Evolutionary conservation across 1,284 basidiomycete species (phyloP), one percentile per base, ranked within the genome.

Genomic region (Boletus holoroseus): DNA sequence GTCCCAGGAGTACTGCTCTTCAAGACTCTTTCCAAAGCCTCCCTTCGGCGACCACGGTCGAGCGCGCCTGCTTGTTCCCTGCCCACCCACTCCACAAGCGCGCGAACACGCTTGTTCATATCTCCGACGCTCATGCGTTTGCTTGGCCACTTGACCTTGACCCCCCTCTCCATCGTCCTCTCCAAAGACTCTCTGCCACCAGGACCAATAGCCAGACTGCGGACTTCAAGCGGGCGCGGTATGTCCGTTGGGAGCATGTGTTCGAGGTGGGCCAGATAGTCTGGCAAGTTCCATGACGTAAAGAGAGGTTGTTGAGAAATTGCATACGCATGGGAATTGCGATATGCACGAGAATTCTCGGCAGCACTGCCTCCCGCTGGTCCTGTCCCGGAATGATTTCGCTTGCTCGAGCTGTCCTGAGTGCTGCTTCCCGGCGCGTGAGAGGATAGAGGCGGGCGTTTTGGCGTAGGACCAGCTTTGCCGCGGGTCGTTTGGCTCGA

Each of bases 31-130:
- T 83, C 81, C 49, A 92, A 67, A 18, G 82, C 78, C 47, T 83
- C 81, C 51, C 78, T 78, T 58, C 91, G 73, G 55, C 88, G 78
- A 36, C 75, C 78, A 41, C 88, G 78, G 67, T 89, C 88, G 30
- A 78, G 74, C 44, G 88, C 87, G 58, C 81, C 84, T 1, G 81
- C 81, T 66, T 94, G 90, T 63, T 90, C 86, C 53, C 89, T 77
- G 37, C 86, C 88, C 12, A 94, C 91, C 82, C 92, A 98, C 63
- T 98, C 95, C 31, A 95, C 82, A 51, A 98, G 79, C 50, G 88
- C 83, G 40, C 92, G 78, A 18, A 96, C 92, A 18, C 95, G 83
- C 73, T 98, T 97, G 68, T 93, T 90, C 92, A 99, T 96, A 67
- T 99, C 95, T 16, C 85, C 87, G 22, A 95, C 85, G 58, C 94